A percentile compares a stretch with the other conserved stretches of the same genome.
phyloP scores from a whole-genome alignment of 805 yeast species.

The Dipodascus albidus region DNA sequence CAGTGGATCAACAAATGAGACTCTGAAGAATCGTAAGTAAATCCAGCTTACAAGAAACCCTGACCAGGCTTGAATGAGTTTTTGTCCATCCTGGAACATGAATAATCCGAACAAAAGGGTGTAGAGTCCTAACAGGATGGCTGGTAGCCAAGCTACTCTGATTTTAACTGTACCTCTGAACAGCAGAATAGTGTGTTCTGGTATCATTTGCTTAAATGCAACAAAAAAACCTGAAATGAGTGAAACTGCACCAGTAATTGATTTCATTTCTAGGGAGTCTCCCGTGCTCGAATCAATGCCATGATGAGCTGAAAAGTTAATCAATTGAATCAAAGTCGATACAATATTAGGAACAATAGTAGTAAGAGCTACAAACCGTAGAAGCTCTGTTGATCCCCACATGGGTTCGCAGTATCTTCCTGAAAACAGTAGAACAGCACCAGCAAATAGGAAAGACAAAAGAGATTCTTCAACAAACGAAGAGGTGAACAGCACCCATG shows the following conservation, averaged over 20 bases:
- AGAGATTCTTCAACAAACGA: constrained; percentile 36
- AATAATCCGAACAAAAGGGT: neutral
- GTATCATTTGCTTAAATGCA: constrained; percentile 52
- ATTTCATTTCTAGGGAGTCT: constrained; percentile 27
- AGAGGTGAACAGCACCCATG: constrained; percentile 39
- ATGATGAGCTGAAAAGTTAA: neutral
- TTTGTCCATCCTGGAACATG: neutral
- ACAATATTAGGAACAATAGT: constrained; percentile 28
- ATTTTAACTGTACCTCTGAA: constrained; percentile 37
- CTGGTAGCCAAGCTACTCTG: constrained; percentile 29
- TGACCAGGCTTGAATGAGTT: constrained; percentile 19
- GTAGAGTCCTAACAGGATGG: constrained; percentile 25
- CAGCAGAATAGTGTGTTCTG: constrained; percentile 44
- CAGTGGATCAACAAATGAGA: constrained; percentile 41
- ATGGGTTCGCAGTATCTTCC: constrained; percentile 55
- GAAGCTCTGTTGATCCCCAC: constrained; percentile 48
- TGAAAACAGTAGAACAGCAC: constrained; percentile 34
- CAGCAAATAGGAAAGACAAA: constrained; percentile 28
- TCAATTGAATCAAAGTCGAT: constrained; percentile 20
- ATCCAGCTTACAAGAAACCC: constrained; percentile 60
- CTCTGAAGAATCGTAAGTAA: constrained; percentile 69
- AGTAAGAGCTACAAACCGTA: constrained; percentile 34
- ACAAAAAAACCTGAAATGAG: constrained; percentile 46
- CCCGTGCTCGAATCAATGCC: neutral
- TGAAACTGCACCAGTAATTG: constrained; percentile 39